Evolutionary conservation across 2,329 filamentous ascomycete species (phyloP).

Genomic region (Xylaria polymorpha): DNA sequence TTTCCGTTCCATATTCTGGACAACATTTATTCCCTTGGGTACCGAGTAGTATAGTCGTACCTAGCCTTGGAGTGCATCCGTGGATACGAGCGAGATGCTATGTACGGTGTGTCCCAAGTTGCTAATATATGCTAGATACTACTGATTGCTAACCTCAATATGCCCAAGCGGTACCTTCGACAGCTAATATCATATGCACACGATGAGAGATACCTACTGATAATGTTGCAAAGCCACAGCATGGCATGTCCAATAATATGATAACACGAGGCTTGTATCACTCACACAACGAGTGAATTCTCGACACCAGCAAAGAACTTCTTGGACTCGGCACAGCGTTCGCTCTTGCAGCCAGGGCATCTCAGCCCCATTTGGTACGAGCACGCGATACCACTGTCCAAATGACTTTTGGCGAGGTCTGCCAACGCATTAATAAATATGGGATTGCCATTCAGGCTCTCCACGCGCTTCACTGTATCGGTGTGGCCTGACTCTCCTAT

Average conservation of each 20-base stretch:
- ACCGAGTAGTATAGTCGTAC: no score
- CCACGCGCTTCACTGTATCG: slow-evolving; percentile 87
- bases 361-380: slow-evolving; percentile 89
- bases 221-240: neutral
- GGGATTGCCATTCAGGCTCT: slow-evolving; percentile 90
- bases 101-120: neutral
- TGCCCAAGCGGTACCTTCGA: neutral
- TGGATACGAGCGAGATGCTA: neutral
- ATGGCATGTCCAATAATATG: slow-evolving; percentile 5
- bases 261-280: neutral
- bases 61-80: no score
- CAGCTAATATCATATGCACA: neutral
- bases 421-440: slow-evolving; percentile 92
- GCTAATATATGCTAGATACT: neutral
- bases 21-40: neutral
- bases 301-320: slow-evolving; percentile 67
- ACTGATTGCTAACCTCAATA: neutral
- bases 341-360: slow-evolving; percentile 93
- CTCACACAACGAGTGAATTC: slow-evolving; percentile 45
- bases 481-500: slow-evolving; percentile 85
- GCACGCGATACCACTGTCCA: slow-evolving; percentile 74
- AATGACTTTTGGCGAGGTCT: slow-evolving; percentile 83
- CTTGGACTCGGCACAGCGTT: slow-evolving; percentile 83
- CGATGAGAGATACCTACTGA: neutral
- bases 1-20: slow-evolving; percentile 3